Conservation (phyloP, 2,329 filamentous ascomycete species). For the Polychaeton citri region DNA sequence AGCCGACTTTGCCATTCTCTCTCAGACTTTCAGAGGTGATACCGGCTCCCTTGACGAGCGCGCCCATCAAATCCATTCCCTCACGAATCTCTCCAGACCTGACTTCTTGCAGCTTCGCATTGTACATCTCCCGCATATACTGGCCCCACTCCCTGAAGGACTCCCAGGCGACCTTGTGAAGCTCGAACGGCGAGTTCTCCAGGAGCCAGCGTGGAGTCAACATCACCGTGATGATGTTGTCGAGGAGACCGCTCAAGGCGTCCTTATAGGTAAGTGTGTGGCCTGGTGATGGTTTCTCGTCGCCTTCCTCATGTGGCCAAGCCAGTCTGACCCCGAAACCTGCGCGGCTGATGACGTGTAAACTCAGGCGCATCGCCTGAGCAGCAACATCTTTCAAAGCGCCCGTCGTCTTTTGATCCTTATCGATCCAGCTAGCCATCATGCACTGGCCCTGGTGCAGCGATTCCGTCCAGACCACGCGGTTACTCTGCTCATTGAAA, state of each 20-base stretch:
- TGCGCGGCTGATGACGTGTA: conserved; percentile 52
- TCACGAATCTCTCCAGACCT: conserved; percentile 23
- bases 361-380: conserved; percentile 52
- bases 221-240: conserved; percentile 50
- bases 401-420: conserved; percentile 25
- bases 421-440: conserved; percentile 43
- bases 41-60: conserved; percentile 36
- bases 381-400: conserved; percentile 45
- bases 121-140: conserved; percentile 58
- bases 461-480: conserved; percentile 50
- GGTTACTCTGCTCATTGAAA: conserved; percentile 66
- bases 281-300: conserved; percentile 28
- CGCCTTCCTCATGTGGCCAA: conserved; percentile 44
- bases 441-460: conserved; percentile 51
- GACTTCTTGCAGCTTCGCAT: conserved; percentile 43
- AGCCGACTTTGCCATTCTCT: conserved; percentile 25
- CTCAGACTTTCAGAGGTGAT: conserved; percentile 22
- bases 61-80: conserved; percentile 44
- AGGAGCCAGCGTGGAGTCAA: conserved; percentile 46
- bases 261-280: conserved; percentile 54
- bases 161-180: conserved; percentile 38
- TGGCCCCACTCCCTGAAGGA: conserved; percentile 50
- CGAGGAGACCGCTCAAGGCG: conserved; percentile 47
- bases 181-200: conserved; percentile 37
- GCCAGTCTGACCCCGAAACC: conserved; percentile 52